Percentiles rank a stretch among this genome's conserved stretches.
These are phyloP conservation scores for Aspergillus awamori DNA, from an alignment of 2,329 filamentous ascomycete genomes.

Conservation along the genomic window DNA sequence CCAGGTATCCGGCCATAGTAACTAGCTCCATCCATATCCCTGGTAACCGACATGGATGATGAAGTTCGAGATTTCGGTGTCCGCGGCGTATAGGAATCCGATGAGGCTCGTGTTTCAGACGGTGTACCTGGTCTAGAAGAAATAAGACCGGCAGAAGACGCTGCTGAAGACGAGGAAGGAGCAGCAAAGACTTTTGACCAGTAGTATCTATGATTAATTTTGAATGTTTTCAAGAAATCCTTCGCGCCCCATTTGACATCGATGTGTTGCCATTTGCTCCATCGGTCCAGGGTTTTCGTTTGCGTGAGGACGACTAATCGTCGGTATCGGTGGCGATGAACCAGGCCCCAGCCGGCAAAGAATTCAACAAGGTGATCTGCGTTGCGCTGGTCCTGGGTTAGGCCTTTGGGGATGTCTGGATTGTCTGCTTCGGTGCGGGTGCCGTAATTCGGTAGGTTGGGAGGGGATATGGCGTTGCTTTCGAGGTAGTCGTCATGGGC, in stretches of 20 bases:
- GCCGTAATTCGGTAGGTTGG: conserved; percentile 33
- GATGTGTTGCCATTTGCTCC: conserved; percentile 36
- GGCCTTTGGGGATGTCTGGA: conserved; percentile 26
- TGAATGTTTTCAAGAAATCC: conserved; percentile 20
- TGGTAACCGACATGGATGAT: too few species aligned
- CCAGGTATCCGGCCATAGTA: neutral
- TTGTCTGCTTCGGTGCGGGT: conserved; percentile 28
- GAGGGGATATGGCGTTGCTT: conserved; percentile 35
- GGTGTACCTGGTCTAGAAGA: neutral
- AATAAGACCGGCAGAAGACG: neutral
- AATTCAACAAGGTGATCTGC: conserved; percentile 43
- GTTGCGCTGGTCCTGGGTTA: conserved; percentile 34
- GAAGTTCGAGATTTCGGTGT: conserved; percentile 1
- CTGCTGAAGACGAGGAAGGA: too few species aligned
- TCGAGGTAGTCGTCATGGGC: conserved; percentile 26
- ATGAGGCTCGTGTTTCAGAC: neutral
- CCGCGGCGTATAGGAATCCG: conserved; percentile 18
- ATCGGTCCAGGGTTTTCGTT: conserved; percentile 27
- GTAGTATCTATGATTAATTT: conserved; percentile 17
- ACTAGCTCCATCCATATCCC: neutral
- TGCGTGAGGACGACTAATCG: conserved; percentile 36
- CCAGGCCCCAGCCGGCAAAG: conserved; percentile 42
- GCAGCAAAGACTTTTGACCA: conserved; percentile 17
- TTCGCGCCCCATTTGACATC: conserved; percentile 18
- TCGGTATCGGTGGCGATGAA: conserved; percentile 36